Evolutionary conservation across 495 filamentous ascomycete genomes (phyloP).

Genomic region (Cercophora sp.): DNA sequence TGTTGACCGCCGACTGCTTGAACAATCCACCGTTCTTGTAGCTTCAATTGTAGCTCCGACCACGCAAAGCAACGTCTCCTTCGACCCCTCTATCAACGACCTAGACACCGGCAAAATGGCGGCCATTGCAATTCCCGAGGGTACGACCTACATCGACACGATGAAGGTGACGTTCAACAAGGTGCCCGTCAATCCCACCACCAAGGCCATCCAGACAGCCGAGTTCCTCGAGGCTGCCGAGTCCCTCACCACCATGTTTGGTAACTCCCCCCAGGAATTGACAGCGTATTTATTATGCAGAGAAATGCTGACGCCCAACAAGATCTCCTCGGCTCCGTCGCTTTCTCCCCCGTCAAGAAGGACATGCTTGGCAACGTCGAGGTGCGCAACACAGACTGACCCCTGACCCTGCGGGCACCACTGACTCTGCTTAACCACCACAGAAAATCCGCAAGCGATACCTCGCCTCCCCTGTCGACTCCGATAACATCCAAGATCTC

Average conservation of each 20-base stretch:
- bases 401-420: too few relatives aligned
- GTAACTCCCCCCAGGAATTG: slow-evolving; percentile 49
- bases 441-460: slow-evolving; percentile 91
- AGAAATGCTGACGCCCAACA: neutral
- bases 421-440: too few relatives aligned
- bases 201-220: slow-evolving; percentile 71
- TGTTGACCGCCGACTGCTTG: slow-evolving; percentile 8
- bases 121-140: slow-evolving; percentile 47
- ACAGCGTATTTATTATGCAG: too few relatives aligned
- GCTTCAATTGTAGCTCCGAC: too few relatives aligned
- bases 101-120: slow-evolving; percentile 33
- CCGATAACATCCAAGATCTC: slow-evolving; percentile 76
- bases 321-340: slow-evolving; percentile 79
- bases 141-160: slow-evolving; percentile 78
- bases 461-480: slow-evolving; percentile 69
- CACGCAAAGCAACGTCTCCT: too few relatives aligned
- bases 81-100: too few relatives aligned
- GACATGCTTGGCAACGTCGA: slow-evolving; percentile 91
- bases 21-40: slow-evolving; percentile 1
- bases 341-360: slow-evolving; percentile 82
- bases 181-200: slow-evolving; percentile 67
- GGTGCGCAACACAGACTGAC: too few relatives aligned
- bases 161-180: slow-evolving; percentile 76
- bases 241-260: slow-evolving; percentile 79
- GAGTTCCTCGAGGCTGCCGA: slow-evolving; percentile 92